Base-by-base conservation (phyloP, 192 early-diverging fungal genomes). In the Phlyctochytrium planicorne region DNA sequence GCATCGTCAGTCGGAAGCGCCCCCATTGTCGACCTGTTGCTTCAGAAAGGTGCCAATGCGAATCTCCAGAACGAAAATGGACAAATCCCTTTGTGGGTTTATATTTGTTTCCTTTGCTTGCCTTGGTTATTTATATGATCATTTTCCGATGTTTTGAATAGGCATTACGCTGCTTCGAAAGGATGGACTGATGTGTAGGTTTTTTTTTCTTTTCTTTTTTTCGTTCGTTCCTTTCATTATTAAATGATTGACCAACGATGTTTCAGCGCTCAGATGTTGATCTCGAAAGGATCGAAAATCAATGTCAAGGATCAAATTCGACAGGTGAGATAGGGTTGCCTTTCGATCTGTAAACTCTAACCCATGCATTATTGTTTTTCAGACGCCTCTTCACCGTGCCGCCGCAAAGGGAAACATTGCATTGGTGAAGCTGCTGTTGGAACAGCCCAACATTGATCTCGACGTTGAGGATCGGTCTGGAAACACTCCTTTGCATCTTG, bases 161-260 rank as follows among this genome's bases (percentile, higher is more conserved):
- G n/a, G n/a, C n/a, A n/a, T 63, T 82, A 78, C 67, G 72, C 75
- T 0, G 80, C 76, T n/a, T 74, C 71, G 37, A 78, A 78, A 64
- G 69, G 69, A 40, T 71, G 61, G 61, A 12, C 40, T 29, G 53
- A 71, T 34, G 20, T 71, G 69, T 71, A 29, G 31, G 69, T 64
- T 20, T 53, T 27, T 16, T 27, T 14, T 50, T 14, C n/a, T 10
- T n/a, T 14, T 50, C 40, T 14, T 14, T n/a, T 14, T 50, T 14
- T 50, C 40, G n/a, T n/a, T 50, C 12, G 40, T 50, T 50, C 12
- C n/a, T 50, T 14, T 50, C 10, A 14, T n/a, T 50, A 14, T 14
- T 50, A 50, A n/a, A 50, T 10, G 40, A n/a, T 10, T 14, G n/a
- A 50, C 40, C n/a, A 14, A n/a, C n/a, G 40, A 50, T 50, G 40